These are phyloP conservation scores for Penicillium polonicum DNA, from an alignment of 2,329 filamentous ascomycete species.

Conservation along the genomic window DNA sequence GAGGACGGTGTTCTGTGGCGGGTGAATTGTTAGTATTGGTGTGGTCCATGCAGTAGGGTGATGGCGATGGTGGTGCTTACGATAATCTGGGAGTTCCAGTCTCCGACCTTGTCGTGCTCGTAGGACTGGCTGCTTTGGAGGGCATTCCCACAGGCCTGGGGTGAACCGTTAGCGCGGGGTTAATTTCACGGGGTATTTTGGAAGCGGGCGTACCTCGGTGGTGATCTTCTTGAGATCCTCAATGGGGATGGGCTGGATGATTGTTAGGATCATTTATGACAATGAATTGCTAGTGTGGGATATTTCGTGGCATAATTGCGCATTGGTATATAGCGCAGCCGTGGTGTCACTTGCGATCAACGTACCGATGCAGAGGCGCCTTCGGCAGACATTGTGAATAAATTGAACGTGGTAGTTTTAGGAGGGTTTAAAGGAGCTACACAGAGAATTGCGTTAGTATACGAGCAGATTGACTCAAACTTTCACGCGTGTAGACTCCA, in stretches of 20 bases:
- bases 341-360: slow-evolving; percentile 6
- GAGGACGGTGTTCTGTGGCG: slow-evolving; percentile 39
- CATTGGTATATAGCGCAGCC: slow-evolving; percentile 4
- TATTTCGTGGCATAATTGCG: slow-evolving; percentile 3
- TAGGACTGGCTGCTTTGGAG: slow-evolving; percentile 75
- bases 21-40: neutral
- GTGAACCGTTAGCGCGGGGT: slow-evolving; percentile 12
- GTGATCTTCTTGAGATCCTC: slow-evolving; percentile 82
- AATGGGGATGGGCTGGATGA: slow-evolving; percentile 67
- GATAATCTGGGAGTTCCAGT: slow-evolving; percentile 93
- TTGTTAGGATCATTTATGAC: slow-evolving; percentile 7
- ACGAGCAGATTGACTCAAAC: neutral
- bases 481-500: slow-evolving; percentile 11
- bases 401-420: neutral
- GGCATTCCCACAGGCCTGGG: slow-evolving; percentile 76
- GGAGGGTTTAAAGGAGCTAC: neutral
- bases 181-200: neutral
- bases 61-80: slow-evolving; percentile 53
- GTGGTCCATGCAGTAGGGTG: neutral
- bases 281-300: neutral
- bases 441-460: neutral
- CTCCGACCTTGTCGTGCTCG: slow-evolving; percentile 78
- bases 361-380: slow-evolving; percentile 29
- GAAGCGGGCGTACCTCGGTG: slow-evolving; percentile 62
- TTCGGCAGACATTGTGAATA: slow-evolving; percentile 35